A percentile compares a stretch with the other conserved stretches of the same genome.
Conservation (phyloP, 805 yeast genomes). For the Gaillardinia entomophila region DNA sequence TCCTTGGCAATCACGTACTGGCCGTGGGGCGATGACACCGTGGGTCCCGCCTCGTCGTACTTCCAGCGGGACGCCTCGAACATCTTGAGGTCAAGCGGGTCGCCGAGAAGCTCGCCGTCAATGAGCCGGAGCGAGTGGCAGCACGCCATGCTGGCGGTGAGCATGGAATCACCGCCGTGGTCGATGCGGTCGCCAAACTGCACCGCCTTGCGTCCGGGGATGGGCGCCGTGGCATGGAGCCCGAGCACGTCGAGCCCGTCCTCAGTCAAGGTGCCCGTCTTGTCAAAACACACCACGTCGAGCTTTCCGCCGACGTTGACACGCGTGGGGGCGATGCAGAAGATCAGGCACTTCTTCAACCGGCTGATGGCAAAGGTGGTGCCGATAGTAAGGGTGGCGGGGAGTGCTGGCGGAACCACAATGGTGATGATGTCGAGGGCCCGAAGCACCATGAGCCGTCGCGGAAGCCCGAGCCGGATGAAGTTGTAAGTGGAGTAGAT, state of each 20-base stretch:
- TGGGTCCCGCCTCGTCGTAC: constrained; percentile 30
- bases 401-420: constrained; percentile 97
- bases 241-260: constrained; percentile 89
- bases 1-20: constrained; percentile 36
- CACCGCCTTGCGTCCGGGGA: constrained; percentile 33
- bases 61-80: constrained; percentile 83
- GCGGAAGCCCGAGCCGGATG: constrained; percentile 66
- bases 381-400: constrained; percentile 95
- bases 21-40: constrained; percentile 7
- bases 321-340: constrained; percentile 90
- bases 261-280: constrained; percentile 95
- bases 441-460: constrained; percentile 67
- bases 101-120: constrained; percentile 81
- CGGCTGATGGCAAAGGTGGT: constrained; percentile 86
- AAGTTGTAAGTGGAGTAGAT: constrained; percentile 78
- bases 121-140: constrained; percentile 85
- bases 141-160: constrained; percentile 51
- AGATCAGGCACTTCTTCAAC: constrained; percentile 59
- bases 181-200: constrained; percentile 24
- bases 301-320: constrained; percentile 95
- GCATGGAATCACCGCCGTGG: constrained; percentile 21
- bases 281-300: constrained; percentile 88
- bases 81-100: constrained; percentile 91
- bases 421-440: constrained; percentile 93
- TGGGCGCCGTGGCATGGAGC: constrained; percentile 38